phyloP scores from a whole-genome alignment of 78 protist genomes.

The Monosiga brevicollis region DNA sequence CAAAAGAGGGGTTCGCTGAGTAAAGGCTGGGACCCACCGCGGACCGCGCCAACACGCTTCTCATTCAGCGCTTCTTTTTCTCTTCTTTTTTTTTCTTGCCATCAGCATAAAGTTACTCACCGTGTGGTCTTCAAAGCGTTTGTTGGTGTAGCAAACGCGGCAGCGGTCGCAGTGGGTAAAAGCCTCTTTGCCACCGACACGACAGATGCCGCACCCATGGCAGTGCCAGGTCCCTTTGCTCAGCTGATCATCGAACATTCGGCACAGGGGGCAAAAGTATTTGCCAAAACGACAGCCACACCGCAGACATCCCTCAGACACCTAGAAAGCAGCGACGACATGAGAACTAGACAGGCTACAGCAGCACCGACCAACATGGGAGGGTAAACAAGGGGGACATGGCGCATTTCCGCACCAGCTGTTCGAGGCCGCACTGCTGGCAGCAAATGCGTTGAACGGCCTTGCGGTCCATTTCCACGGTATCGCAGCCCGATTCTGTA shows the following conservation, averaged over 20 bases:
- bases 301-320: neutral
- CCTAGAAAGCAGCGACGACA: neutral
- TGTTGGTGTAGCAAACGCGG: constrained; percentile 12
- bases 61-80: too few species aligned
- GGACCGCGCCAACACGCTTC: too few species aligned
- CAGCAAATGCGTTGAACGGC: neutral
- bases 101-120: too few species aligned
- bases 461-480: neutral
- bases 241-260: constrained; percentile 26
- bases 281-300: constrained; percentile 5
- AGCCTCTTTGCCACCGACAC: constrained; percentile 27
- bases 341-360: neutral
- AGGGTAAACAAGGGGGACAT: neutral
- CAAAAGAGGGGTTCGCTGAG: too few species aligned
- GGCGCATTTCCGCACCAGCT: neutral
- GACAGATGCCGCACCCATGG: constrained; percentile 34
- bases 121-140: constrained; percentile 10
- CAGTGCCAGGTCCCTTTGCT: constrained; percentile 20
- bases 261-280: constrained; percentile 28
- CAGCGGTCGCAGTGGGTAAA: constrained; percentile 32
- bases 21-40: too few species aligned
- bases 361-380: neutral
- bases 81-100: too few species aligned
- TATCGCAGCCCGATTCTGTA: neutral
- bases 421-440: constrained; percentile 6